phyloP scores from a whole-genome alignment of 257 asterid genomes.

The Nicotiana benthamiana region DNA sequence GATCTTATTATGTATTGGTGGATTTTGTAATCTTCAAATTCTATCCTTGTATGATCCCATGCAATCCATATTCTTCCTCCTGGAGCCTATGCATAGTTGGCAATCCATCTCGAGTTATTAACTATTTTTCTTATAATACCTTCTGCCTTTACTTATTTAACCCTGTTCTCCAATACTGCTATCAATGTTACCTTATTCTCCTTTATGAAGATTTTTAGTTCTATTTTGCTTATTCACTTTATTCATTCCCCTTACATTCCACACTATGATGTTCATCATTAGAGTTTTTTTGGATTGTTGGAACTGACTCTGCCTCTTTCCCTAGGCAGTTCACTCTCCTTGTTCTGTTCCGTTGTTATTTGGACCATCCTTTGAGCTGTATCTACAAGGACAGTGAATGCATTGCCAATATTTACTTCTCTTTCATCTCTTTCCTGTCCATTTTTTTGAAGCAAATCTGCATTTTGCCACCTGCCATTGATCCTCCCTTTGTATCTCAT shows the following conservation, averaged over 20 bases:
- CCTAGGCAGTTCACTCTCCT: too few relatives aligned
- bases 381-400: too few relatives aligned
- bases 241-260: background rate
- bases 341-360: too few relatives aligned
- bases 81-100: background rate
- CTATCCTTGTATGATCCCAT: background rate
- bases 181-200: background rate
- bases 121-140: background rate
- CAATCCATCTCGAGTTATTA: background rate
- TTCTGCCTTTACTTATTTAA: background rate
- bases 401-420: too few relatives aligned
- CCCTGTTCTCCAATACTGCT: background rate
- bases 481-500: too few relatives aligned
- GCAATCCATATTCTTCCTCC: background rate
- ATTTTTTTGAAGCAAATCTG: too few relatives aligned
- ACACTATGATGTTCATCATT: background rate
- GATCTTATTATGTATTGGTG: too few relatives aligned
- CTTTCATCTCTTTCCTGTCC: too few relatives aligned
- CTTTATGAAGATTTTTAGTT: background rate
- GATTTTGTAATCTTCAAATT: too few relatives aligned
- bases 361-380: too few relatives aligned
- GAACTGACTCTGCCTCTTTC: too few relatives aligned
- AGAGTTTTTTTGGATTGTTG: background rate
- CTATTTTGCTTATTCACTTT: background rate
- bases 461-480: too few relatives aligned